Conservation (phyloP, 176 grass and related monocot species). For the Aegilops sharonensis region DNA sequence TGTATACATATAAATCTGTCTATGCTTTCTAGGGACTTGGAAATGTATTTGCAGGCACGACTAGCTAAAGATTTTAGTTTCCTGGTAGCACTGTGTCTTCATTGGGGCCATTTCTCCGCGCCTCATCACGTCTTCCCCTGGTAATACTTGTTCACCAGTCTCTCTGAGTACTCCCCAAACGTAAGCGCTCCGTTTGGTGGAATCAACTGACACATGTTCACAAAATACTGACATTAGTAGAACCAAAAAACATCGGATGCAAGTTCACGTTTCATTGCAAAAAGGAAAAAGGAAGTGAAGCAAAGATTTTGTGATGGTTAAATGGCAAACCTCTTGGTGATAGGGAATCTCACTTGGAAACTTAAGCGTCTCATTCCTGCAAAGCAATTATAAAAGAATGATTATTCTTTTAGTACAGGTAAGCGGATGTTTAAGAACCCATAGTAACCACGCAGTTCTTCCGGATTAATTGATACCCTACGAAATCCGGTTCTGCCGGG, state of each 20-base stretch:
- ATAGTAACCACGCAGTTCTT: neutral
- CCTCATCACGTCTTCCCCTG: conserved; percentile 23
- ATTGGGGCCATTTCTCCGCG: neutral
- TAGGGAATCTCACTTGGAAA: conserved; percentile 66
- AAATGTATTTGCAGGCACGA: neutral
- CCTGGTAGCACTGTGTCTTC: neutral
- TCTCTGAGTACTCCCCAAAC: conserved; percentile 87
- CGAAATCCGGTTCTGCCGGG: neutral
- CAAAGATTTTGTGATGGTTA: neutral
- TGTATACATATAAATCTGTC: neutral
- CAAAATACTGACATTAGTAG: neutral
- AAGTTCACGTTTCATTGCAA: neutral
- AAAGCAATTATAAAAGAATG: neutral
- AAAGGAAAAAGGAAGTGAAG: neutral
- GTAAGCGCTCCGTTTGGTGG: conserved; percentile 66
- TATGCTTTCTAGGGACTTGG: neutral
- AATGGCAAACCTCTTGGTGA: conserved; percentile 73
- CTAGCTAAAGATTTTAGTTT: neutral
- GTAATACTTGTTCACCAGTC: conserved; percentile 74
- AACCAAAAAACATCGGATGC: neutral
- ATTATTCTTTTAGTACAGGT: too few relatives aligned
- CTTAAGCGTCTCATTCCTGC: conserved; percentile 71
- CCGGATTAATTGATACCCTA: neutral
- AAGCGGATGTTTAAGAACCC: neutral
- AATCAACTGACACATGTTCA: conserved; percentile 51